Base-by-base conservation (phyloP, 2,329 filamentous ascomycete species). In the Trichophyton benhamiae region DNA sequence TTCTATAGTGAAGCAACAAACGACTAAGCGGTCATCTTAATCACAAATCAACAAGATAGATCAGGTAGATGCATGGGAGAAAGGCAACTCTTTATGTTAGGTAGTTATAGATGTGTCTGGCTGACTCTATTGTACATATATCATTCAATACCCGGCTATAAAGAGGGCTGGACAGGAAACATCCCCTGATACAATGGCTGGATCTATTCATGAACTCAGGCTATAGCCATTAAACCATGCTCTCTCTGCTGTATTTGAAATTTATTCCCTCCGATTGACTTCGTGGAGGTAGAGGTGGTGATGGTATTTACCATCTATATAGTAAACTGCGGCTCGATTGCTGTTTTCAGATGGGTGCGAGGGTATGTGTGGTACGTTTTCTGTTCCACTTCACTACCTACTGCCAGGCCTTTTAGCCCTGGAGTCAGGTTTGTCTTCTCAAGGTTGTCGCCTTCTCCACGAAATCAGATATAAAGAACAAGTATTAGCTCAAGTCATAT, bases 401-500 rank as follows among this genome's bases (percentile, higher is more conserved):
- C 46, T 22, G 11, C 22, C 25, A 15, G n/a, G 7, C 27, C n/a
- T 38, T 55, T 36, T 13, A 36, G 15, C 2, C 22, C 20, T 49
- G 11, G 11, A 49, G 49, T 27, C 27, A 1, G 15, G 8, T 9
- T 55, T n/a, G 6, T 9, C 20, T 17, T 1, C 8, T 11, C 5
- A 3, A 17, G 25, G n/a, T 17, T 44, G 17, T 5, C 15, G 13
- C 8, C 7, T 33, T 2, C n/a, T 17, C 5, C 1, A 13, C 15
- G 11, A 55, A 11, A 55, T 6, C 11, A 55, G 6, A 55, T 2
- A n/a, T 6, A n/a, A 25, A 27, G 60, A 11, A 17, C 41, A n/a
- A 13, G 11, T 44, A 44, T 7, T 6, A 44, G 55, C 65, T 72
- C 66, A 72, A 64, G 68, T 71, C 70, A 74, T 71, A 61, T 75